Conservation (phyloP, 73 alveolate genomes). For the Paramecium pentaurelia region DNA sequence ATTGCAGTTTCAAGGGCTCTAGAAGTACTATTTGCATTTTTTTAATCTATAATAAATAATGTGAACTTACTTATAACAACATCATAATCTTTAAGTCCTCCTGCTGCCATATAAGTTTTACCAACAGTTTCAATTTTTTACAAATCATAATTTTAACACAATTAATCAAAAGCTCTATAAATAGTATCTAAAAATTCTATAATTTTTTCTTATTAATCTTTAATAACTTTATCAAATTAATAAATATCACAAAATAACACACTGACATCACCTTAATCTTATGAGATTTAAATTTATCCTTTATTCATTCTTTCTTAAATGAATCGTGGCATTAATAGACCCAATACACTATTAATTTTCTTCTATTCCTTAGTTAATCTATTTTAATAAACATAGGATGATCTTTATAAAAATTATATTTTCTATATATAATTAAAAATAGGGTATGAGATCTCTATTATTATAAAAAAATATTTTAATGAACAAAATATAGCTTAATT, state of each 20-base stretch:
- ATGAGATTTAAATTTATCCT: constrained; percentile 53
- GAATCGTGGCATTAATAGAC: constrained; percentile 26
- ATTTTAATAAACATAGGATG: background rate
- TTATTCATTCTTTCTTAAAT: constrained; percentile 14
- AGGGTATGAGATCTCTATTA: background rate
- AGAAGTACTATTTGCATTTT: constrained; percentile 56
- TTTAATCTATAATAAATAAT: background rate
- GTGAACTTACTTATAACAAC: background rate
- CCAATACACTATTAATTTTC: background rate
- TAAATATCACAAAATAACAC: constrained; percentile 79
- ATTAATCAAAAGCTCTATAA: constrained; percentile 70
- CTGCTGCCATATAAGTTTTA: constrained; percentile 89
- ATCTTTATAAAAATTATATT: constrained; percentile 4
- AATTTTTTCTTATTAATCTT: constrained; percentile 42
- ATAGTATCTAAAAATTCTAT: constrained; percentile 64
- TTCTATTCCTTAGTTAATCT: constrained; percentile 20
- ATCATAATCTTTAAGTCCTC: constrained; percentile 61
- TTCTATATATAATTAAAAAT: background rate
- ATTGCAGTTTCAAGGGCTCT: constrained; percentile 48
- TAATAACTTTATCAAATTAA: constrained; percentile 76
- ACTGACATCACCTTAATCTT: constrained; percentile 78
- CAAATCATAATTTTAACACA: constrained; percentile 75
- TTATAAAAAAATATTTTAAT: background rate
- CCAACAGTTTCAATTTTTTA: constrained; percentile 88
- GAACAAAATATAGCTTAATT: background rate